Evolutionary conservation across 2,329 filamentous ascomycete species (phyloP).

Genomic region (Geosmithia putterillii): DNA sequence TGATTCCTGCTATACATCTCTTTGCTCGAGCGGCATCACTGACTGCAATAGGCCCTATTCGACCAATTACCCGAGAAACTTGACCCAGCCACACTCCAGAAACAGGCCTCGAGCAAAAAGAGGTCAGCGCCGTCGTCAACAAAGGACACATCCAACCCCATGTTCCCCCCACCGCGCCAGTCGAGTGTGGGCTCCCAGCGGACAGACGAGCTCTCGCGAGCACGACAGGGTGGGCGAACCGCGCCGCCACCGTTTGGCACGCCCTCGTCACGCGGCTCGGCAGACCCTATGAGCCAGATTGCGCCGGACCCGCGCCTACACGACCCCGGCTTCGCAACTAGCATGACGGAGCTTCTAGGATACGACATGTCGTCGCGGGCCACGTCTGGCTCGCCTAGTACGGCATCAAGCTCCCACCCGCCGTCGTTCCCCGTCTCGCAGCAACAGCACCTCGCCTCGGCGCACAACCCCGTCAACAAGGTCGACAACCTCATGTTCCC

Average conservation of each 20-base stretch:
- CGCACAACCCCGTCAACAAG: conserved; percentile 46
- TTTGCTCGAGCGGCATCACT: conserved; percentile 3
- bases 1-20: too few relatives aligned
- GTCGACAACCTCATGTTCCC: conserved; percentile 73
- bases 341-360: conserved; percentile 30
- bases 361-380: conserved; percentile 30
- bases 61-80: conserved; percentile 68
- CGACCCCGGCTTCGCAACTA: conserved; percentile 23
- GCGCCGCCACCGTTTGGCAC: conserved; percentile 8
- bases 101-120: conserved; percentile 36
- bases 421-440: conserved; percentile 13
- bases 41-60: conserved; percentile 55
- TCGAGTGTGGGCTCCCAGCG: conserved; percentile 17
- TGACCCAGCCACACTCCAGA: conserved; percentile 31
- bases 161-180: conserved; percentile 3
- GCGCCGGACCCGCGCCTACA: conserved; percentile 17
- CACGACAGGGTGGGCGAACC: conserved; percentile 11
- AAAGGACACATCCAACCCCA: conserved; percentile 14
- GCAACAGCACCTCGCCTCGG: conserved; percentile 21
- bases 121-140: conserved; percentile 32
- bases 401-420: conserved; percentile 25
- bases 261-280: conserved; percentile 14
- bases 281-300: conserved; percentile 18
- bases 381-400: conserved; percentile 29
- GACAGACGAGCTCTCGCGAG: conserved; percentile 19